Evolutionary conservation across 352 stramenopile species (phyloP).

Genomic region (Globisporangium irregulare): DNA sequence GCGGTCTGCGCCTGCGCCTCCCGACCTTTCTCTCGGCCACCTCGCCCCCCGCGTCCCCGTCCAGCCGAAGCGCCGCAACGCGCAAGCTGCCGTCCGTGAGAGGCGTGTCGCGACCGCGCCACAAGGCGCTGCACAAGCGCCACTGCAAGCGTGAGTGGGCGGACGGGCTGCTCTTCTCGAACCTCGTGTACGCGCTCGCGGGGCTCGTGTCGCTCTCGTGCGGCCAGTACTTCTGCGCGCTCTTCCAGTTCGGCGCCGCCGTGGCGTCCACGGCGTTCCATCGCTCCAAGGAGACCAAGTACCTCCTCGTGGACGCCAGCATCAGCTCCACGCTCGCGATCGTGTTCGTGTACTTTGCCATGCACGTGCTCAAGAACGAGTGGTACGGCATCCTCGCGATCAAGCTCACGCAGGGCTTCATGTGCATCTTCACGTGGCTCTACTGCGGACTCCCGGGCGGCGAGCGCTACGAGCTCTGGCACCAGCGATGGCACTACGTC

Average conservation of each 20-base stretch:
- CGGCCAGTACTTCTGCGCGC: constrained; percentile 67
- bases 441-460: constrained; percentile 78
- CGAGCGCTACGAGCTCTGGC: constrained; percentile 75
- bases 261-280: constrained; percentile 79
- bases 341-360: constrained; percentile 65
- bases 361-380: constrained; percentile 67
- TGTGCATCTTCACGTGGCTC: constrained; percentile 77
- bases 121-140: constrained; percentile 27
- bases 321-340: constrained; percentile 71
- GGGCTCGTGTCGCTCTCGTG: constrained; percentile 68
- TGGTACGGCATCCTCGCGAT: constrained; percentile 74
- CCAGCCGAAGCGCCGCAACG: constrained; percentile 16
- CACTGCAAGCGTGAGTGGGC: constrained; percentile 55
- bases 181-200: constrained; percentile 71
- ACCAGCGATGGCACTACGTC: constrained; percentile 82
- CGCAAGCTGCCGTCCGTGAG: constrained; percentile 34
- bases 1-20: constrained; percentile 25
- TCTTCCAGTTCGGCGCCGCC: constrained; percentile 66
- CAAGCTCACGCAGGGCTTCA: constrained; percentile 47
- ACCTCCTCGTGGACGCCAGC: constrained; percentile 69
- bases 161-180: constrained; percentile 81
- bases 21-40: constrained; percentile 18
- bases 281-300: constrained; percentile 81
- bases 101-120: constrained; percentile 26
- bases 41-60: constrained; percentile 9